Base-by-base conservation (phyloP, 2,329 filamentous ascomycete species). In the Neonectria coccinea region DNA sequence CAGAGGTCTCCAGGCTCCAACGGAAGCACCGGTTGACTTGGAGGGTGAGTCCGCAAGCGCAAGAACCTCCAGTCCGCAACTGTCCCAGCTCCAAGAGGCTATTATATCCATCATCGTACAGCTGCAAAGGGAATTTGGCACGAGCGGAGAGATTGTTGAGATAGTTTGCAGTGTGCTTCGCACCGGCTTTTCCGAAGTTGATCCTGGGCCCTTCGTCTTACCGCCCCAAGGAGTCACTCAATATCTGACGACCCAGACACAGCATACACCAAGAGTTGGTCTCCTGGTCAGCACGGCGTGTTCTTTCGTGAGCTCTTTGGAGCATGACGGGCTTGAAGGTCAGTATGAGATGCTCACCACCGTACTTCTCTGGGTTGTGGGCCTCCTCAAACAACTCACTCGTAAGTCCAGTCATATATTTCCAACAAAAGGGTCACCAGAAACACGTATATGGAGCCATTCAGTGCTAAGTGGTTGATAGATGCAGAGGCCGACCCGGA, bases 151-250 rank as follows among this genome's bases (percentile, higher is more conserved):
- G 69, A 85, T 93, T 11, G 85, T 91, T 22, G 92, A 94, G 72
- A 84, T 88, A 4, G 88, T 90, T 36, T 96, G 92, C 78, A 85
- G 84, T 62, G 87, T 94, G 52, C 83, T 95, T 54, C 88, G 89
- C 44, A 86, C 89, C 20, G 93, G 93, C 0, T 94, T 94, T 73
- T 89, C 89, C 1, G 93, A 97, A 76, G 86, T 84, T 0, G 86
- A 89, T 27, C 87, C 91, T 3, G 92, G 92, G 0, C 91, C 92
- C 1, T 95, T 96, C 71, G 92, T 94, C 9, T 88, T 97, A 65
- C 85, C 90, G 3, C 84, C 91, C 0, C 80, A 84, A 1, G 83
- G 88, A 67, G 87, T 92, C n/a, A 87, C 89, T 11, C 83, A 88
- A 45, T 91, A 92, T 74, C 83, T 96, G 51, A 82, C 85, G 4